These are phyloP conservation scores for Leccinellum albellum DNA, from an alignment of 768 basidiomycete species.

Conservation along the genomic window DNA sequence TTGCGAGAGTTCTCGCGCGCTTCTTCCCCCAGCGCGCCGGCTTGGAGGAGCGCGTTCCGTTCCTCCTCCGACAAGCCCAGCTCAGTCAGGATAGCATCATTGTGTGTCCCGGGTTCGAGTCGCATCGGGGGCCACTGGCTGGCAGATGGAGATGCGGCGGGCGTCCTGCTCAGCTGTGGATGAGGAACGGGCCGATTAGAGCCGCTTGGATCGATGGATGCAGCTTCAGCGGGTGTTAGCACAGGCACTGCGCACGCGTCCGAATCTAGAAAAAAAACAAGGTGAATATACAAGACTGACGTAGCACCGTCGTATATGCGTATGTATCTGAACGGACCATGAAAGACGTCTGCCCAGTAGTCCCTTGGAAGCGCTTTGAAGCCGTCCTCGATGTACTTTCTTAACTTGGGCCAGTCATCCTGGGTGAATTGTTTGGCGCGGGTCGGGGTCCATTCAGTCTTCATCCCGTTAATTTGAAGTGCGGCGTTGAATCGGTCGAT, in stretches of 20 bases:
- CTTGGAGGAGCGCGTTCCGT: constrained; percentile 35
- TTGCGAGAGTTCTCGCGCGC: constrained; percentile 12
- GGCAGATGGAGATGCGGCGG: constrained; percentile 16
- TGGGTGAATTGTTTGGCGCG: constrained; percentile 41
- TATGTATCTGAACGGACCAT: constrained; percentile 38
- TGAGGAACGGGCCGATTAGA: constrained; percentile 48
- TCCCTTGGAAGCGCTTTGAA: constrained; percentile 60
- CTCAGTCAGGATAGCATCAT: constrained; percentile 48
- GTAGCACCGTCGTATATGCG: background rate
- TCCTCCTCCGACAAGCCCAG: constrained; percentile 46
- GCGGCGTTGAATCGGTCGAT: constrained; percentile 50
- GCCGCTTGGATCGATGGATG: constrained; percentile 35
- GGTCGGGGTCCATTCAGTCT: constrained; percentile 55
- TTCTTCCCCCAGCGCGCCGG: constrained; percentile 47
- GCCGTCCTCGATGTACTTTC: constrained; percentile 56
- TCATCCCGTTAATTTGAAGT: constrained; percentile 39
- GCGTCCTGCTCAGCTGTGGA: constrained; percentile 40
- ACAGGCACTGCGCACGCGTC: constrained; percentile 75
- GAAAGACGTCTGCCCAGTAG: constrained; percentile 66
- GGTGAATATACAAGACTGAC: background rate
- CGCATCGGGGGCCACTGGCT: constrained; percentile 10
- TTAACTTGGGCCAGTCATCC: constrained; percentile 55
- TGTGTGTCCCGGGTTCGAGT: constrained; percentile 52
- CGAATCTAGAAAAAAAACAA: constrained; percentile 40
- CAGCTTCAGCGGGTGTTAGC: constrained; percentile 60